Base-by-base conservation (phyloP, 495 filamentous ascomycete genomes). In the Ramalina peruviana region DNA sequence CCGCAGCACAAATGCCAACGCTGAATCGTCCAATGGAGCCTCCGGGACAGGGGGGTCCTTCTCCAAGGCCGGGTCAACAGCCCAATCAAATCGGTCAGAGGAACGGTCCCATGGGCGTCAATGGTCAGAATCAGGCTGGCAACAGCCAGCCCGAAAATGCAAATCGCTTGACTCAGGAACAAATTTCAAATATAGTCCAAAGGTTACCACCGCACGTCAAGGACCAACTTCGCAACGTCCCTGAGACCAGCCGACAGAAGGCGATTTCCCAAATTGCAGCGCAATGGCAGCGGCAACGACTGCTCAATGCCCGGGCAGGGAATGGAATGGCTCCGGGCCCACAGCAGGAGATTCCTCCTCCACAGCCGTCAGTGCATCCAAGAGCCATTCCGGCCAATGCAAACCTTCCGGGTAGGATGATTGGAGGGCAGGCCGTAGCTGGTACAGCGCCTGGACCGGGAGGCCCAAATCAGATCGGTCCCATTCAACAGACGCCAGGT, bases 1-100 rank as follows among this genome's bases (percentile, higher is more conserved):
- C 58, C 76, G 48, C 74, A 44, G 10, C 50, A 50, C 5, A 46
- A 67, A 80, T 81, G 77, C 65, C 74, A 0, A 77, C 74, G 65
- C 63, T 81, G 37, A 82, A 77, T 37, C 72, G 73, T 43, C 75
- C 76, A 0, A 73, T 81, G 63, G 66, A 64, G 19, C 67, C 70
- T 4, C 57, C 61, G 6, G 63, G 60, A 21, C 71, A 71, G 41
- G 62, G 59, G 2, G 63, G 69, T 59, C 55, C 61, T 27, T 30
- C 47, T 17, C 55, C 55, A 43, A 53, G 54, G 45, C 39, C 43
- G n/a, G 26, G 33, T 27, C 58, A 62, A 39, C 42, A 53, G 40
- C 57, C 60, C 36, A 60, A 62, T 44, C 63, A 63, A 43, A 61
- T 65, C 57, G 46, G 64, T 20, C 62, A 59, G 17, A 33, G 30